Evolutionary conservation across 768 basidiomycete genomes (phyloP).

Genomic region (Mycena rosella): DNA sequence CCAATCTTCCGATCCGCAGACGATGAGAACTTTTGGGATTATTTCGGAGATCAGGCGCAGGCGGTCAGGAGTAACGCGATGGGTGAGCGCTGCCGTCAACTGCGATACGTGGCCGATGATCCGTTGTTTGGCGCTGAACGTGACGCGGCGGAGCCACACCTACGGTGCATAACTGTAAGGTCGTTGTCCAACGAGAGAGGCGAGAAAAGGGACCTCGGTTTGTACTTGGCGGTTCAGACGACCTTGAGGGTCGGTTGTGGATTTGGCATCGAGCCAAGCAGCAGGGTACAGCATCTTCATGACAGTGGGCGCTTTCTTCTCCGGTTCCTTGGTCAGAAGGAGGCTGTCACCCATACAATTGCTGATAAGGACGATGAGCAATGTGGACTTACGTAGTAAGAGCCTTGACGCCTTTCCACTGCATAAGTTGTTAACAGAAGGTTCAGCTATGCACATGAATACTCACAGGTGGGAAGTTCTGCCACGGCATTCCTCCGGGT

Average conservation of each 20-base stretch:
- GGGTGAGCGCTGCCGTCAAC: conserved; percentile 75
- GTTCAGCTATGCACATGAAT: not conserved
- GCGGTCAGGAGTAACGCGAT: conserved; percentile 63
- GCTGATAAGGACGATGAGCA: not conserved
- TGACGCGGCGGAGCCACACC: conserved; percentile 61
- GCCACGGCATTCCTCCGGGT: conserved; percentile 68
- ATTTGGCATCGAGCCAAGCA: conserved; percentile 68
- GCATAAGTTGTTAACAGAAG: not conserved
- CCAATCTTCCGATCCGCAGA: conserved; percentile 76
- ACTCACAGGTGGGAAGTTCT: conserved; percentile 75
- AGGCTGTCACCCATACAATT: conserved; percentile 37
- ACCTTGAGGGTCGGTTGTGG: conserved; percentile 63
- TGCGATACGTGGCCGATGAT: conserved; percentile 77
- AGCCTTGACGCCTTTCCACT: conserved; percentile 44
- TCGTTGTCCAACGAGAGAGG: not conserved
- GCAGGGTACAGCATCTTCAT: conserved; percentile 71
- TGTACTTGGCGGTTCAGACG: conserved; percentile 77
- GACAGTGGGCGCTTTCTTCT: conserved; percentile 61
- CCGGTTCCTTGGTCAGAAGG: conserved; percentile 59
- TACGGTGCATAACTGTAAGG: conserved; percentile 42
- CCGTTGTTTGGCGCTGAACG: conserved; percentile 69
- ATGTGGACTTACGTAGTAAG: conserved; percentile 49
- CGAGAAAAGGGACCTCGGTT: conserved; percentile 55
- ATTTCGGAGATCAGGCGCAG: conserved; percentile 62
- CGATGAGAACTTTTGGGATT: conserved; percentile 73